Base-by-base conservation (phyloP, 805 yeast genomes). In the Torulaspora franciscae region DNA sequence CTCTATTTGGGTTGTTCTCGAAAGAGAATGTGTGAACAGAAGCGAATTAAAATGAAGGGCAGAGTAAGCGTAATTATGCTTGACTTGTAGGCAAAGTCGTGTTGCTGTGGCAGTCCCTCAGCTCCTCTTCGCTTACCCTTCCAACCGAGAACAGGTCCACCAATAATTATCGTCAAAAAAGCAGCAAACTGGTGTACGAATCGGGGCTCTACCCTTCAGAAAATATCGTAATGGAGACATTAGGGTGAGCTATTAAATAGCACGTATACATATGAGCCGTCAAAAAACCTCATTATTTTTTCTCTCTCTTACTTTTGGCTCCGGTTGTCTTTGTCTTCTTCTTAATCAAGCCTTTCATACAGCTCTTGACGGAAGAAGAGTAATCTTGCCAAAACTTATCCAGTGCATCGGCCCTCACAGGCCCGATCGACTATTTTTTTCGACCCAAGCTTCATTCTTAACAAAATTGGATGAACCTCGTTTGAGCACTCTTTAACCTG, bases 331-430 rank as follows among this genome's bases (percentile, higher is more conserved):
- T 74, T 61, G 75, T 72, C 69, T 78, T 81, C 69, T 75, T 88
- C 76, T 83, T 86, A 60, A 80, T 76, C 63, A 90, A 73, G 1
- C 95, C 96, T 3, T 69, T 69, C 64, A 85, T 79, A 4, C 93
- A 90, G 17, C 71, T 60, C 61, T 86, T 89, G 45, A 89, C 71
- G 0, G 76, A 76, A 34, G 78, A 79, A 1, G 86, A 67, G 65
- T 89, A 90, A 22, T 79, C 80, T 34, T 65, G 62, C 96, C 96
- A 90, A 62, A 90, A 90, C 47, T 69, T 62, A 50, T 81, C 86
- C 52, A 90, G 69, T 3, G 75, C 66, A 1, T 71, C 75, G 0
- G 80, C 69, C 24, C 76, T 75, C 6, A 90, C 89, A 10, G 82
- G n/a, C n/a, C 77, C 0, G 97, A 89, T 23, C 89, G 78, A 27